Evolutionary conservation across 352 stramenopile species (phyloP), one percentile per base, ranked within the genome.

Genomic region (Pythium phragmiticola): DNA sequence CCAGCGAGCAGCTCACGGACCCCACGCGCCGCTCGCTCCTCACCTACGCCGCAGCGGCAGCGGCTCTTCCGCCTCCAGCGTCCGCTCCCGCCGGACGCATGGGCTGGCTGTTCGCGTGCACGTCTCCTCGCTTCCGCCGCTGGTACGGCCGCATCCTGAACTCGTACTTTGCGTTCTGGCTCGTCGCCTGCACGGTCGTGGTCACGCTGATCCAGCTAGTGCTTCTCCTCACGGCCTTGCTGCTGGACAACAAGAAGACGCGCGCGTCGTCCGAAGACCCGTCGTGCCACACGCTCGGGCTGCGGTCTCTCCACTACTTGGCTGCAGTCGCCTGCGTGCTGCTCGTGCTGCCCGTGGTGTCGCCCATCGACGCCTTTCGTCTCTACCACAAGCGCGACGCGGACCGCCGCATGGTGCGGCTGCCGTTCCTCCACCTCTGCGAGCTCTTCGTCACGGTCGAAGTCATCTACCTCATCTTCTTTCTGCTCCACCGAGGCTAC

Each of bases 161-260:
- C 50, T 90, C 81, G 63, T 90, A 88, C 72, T 90, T 88, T 54
- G 79, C 78, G 1, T 76, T 79, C 11, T 88, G 81, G 79, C 74
- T 90, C n/a, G 77, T 87, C 14, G 60, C 73, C 7, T 84, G 78
- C 63, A 88, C 81, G 23, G 41, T 86, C 7, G 72, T 74, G 37
- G 74, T 88, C 43, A 63, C 76, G 23, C 50, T 77, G 28, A 65
- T 88, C 16, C 77, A 87, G 11, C 42, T 73, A 5, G 50, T 87
- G 19, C 72, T 78, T 2, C 58, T 74, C 26, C 68, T 88, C 36
- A 64, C 86, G 37, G 13, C 58, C 7, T 43, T 66, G 4, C 16
- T 57, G 9, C 23, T 72, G n/a, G 53, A 36, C 52, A 36, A 77
- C 52, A 57, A 70, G 21, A 60, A 47, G n/a, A n/a, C 21, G 3